Conservation (phyloP, 306 rosid genomes). For the Argentina anserina region DNA sequence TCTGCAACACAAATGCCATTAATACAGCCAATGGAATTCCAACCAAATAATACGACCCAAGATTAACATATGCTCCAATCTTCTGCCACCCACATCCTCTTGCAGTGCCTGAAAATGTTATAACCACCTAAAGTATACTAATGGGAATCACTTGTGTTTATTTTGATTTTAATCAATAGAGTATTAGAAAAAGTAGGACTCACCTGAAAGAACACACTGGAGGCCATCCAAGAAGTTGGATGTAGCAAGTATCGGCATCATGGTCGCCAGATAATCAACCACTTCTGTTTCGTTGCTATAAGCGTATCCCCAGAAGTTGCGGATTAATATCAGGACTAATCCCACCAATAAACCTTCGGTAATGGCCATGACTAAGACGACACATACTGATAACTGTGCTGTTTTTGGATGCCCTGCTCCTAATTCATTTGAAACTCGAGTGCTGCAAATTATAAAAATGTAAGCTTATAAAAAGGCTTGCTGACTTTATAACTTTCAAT, state of each 20-base stretch:
- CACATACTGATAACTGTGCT: constrained; percentile 55
- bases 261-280: constrained; percentile 45
- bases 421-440: constrained; percentile 71
- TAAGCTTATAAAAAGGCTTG: background rate
- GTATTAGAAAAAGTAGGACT: background rate
- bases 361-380: constrained; percentile 47
- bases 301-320: constrained; percentile 71
- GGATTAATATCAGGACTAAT: constrained; percentile 38
- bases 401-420: constrained; percentile 60
- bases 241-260: constrained; percentile 62
- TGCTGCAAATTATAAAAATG: constrained; percentile 33
- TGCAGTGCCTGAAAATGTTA: constrained; percentile 48
- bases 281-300: constrained; percentile 57
- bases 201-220: constrained; percentile 76
- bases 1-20: constrained; percentile 53
- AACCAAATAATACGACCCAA: constrained; percentile 66
- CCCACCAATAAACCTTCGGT: constrained; percentile 47
- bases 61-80: constrained; percentile 66
- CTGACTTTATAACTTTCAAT: background rate
- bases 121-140: background rate
- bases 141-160: background rate
- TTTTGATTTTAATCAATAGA: background rate
- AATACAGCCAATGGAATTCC: constrained; percentile 63
- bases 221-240: constrained; percentile 62
- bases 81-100: constrained; percentile 93